Percentiles rank a stretch among this genome's conserved stretches.
phyloP scores from a whole-genome alignment of 371 early-diverging fungal genomes.

The Apophysomyces elegans region DNA sequence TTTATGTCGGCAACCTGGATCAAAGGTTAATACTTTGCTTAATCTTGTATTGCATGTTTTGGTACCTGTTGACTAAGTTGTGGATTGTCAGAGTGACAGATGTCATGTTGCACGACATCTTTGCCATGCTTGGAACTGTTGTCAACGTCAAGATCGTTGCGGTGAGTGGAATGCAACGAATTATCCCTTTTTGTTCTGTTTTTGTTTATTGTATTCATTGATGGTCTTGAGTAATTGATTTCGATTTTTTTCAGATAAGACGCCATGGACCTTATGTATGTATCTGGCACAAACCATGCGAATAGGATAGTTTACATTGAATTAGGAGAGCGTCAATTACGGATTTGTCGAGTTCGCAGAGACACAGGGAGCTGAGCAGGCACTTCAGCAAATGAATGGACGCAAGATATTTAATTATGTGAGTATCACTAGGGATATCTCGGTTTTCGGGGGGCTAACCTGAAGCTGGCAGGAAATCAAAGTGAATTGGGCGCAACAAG shows the following conservation, averaged over 20 bases:
- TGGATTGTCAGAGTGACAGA: constrained; percentile 66
- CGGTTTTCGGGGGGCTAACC: not conserved
- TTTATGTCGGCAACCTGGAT: constrained; percentile 91
- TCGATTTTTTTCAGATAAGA: constrained; percentile 32
- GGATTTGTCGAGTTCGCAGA: constrained; percentile 83
- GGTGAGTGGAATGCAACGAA: constrained; percentile 59
- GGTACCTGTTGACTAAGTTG: not conserved
- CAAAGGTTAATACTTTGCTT: constrained; percentile 50
- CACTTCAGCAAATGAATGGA: constrained; percentile 72
- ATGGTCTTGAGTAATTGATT: constrained; percentile 3
- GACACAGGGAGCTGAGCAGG: constrained; percentile 66
- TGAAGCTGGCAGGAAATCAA: constrained; percentile 67
- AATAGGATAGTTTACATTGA: not conserved
- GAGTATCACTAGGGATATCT: constrained; percentile 3
- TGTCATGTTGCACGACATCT: constrained; percentile 74
- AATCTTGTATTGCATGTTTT: not conserved
- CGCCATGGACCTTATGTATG: constrained; percentile 34
- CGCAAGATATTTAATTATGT: constrained; percentile 57
- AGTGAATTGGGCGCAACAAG: constrained; percentile 84
- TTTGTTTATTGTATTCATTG: not conserved
- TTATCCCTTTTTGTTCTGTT: not conserved
- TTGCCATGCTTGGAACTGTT: constrained; percentile 72
- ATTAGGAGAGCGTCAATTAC: constrained; percentile 67
- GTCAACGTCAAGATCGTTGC: constrained; percentile 79
- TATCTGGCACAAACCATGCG: not conserved